Evolutionary conservation across 306 rosid genomes (phyloP).

Genomic region (Mimosa pudica): DNA sequence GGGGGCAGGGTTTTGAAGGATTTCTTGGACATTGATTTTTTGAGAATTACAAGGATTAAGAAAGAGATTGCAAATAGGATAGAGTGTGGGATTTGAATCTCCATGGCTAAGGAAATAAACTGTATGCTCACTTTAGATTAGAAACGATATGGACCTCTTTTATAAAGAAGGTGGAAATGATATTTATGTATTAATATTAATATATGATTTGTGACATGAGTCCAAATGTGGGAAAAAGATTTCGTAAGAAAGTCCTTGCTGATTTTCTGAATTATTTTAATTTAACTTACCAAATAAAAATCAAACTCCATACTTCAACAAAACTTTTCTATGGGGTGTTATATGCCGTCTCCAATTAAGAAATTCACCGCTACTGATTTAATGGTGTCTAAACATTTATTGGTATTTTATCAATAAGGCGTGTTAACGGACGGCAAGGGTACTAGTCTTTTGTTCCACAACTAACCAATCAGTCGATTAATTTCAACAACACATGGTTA

Average conservation of each 20-base stretch:
- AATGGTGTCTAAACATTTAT: too few relatives aligned
- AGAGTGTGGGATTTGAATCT: neutral
- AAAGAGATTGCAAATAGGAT: conserved; percentile 2
- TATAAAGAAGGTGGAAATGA: too few relatives aligned
- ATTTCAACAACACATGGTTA: too few relatives aligned
- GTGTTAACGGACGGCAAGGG: too few relatives aligned
- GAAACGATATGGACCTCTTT: neutral
- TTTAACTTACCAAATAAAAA: neutral
- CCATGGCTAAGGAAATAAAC: neutral
- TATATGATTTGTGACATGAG: too few relatives aligned
- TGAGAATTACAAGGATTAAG: neutral
- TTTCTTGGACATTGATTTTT: neutral
- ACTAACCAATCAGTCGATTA: too few relatives aligned
- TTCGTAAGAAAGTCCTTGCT: neutral
- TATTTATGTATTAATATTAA: too few relatives aligned
- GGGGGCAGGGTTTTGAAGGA: neutral
- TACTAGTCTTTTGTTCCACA: too few relatives aligned
- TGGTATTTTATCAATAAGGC: too few relatives aligned
- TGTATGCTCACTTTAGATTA: neutral
- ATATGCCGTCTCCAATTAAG: too few relatives aligned
- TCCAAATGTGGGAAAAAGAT: too few relatives aligned
- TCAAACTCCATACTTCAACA: neutral
- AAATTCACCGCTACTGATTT: too few relatives aligned
- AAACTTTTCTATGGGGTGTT: neutral
- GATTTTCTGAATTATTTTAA: neutral